Percentiles rank a stretch among this genome's conserved stretches.
Conservation (phyloP, 176 grass and related monocot species). For the Triticum aestivum region DNA sequence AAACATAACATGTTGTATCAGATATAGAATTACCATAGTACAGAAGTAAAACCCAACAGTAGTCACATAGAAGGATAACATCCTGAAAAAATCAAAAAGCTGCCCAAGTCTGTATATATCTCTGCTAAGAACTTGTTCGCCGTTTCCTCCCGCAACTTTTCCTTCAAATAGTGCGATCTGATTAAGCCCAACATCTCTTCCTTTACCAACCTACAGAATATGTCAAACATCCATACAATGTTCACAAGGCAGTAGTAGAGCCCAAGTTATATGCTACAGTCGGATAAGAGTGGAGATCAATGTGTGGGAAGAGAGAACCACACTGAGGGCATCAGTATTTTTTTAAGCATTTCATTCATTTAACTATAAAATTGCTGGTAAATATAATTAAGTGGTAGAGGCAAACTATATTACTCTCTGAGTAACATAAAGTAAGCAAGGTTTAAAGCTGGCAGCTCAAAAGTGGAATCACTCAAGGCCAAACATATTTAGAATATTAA, state of each 20-base stretch:
- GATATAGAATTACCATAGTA: constrained; percentile 75
- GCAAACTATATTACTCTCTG: too few species aligned
- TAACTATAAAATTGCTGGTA: neutral
- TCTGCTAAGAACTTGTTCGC: constrained; percentile 95
- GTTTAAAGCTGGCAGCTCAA: too few species aligned
- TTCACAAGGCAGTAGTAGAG: neutral
- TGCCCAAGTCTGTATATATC: constrained; percentile 98
- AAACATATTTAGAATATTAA: too few species aligned
- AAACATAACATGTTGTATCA: constrained; percentile 8
- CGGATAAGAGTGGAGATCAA: neutral
- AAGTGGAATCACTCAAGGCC: too few species aligned
- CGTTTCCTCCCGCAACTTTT: constrained; percentile 97
- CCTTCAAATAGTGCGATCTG: constrained; percentile 97
- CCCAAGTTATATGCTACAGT: neutral
- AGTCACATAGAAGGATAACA: constrained; percentile 93
- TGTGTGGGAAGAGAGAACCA: neutral
- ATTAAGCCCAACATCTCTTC: constrained; percentile 91
- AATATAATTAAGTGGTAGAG: neutral
- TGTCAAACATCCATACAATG: constrained; percentile 23
- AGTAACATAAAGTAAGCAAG: too few species aligned
- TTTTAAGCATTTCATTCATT: constrained; percentile 1
- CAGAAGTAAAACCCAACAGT: constrained; percentile 93
- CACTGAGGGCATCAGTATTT: neutral
- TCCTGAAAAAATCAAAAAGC: constrained; percentile 94
- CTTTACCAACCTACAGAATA: constrained; percentile 81